Evolutionary conservation across 768 basidiomycete genomes (phyloP), one percentile per base, ranked within the genome.

Genomic region (Suillus fuscotomentosus): DNA sequence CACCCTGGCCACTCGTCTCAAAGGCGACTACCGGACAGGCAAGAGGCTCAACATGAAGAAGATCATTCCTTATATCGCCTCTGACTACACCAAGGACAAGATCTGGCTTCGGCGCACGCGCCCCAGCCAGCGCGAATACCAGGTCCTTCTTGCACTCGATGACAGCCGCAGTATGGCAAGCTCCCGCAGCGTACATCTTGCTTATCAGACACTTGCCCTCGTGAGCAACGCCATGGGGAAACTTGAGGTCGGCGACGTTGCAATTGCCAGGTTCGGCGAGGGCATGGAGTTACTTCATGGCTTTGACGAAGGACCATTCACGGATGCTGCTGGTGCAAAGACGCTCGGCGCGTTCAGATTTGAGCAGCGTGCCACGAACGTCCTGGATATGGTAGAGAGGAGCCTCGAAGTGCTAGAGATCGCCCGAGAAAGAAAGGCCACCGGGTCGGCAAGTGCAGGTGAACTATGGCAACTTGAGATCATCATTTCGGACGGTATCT

Each of bases 31-130:
- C 76, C 91, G 96, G 38, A 96, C 94, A 0, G 97, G 97, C 60
- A 99, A 99, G 78, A 86, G 97, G 22, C 85, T 99, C 38, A 99
- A 99, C 77, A 98, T 99, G 97, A 95, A 96, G 75, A 96, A 96
- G 78, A 94, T 99, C 75, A 96, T 99, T 66, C 88, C 92, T 3
- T 99, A 97, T 81, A 96, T 99, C 66, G 97, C 97, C 42, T 94
- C 91, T 78, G 97, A 99, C 78, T 99, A 94, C 81, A 99, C 96
- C 60, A 99, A 99, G 76, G 97, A 99, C 83, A 96, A 96, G 78
- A 99, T 99, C 68, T 99, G 97, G 97, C 82, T 99, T 42, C 90
- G 97, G 31, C 86, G 97, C 24, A 97, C 96, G 4, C 88, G 91
- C 59, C 97, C 97, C 6, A 95, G 93, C 73, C 88, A 92, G 70